Conservation (phyloP, 2,329 filamentous ascomycete genomes). For the Zymoseptoria passerinii region DNA sequence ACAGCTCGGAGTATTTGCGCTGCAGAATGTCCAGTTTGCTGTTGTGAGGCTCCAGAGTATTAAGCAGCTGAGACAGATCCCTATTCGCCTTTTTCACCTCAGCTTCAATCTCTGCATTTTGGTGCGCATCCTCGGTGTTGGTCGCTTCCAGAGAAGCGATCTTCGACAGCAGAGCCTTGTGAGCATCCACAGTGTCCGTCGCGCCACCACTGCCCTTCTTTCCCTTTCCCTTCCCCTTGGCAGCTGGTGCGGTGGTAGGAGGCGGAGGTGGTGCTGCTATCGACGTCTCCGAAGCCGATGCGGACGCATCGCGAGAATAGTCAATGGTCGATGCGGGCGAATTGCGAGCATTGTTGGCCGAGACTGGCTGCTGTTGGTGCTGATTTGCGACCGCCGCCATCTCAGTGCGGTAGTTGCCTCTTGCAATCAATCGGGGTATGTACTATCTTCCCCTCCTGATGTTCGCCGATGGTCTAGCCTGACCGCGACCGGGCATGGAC, state of each 20-base stretch:
- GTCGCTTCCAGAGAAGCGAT: conserved; percentile 94
- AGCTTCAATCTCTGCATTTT: conserved; percentile 91
- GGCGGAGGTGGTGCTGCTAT: conserved; percentile 29
- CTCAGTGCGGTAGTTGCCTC: background rate
- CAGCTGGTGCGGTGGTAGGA: conserved; percentile 41
- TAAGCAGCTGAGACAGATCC: conserved; percentile 77
- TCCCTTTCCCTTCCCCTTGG: conserved; percentile 71
- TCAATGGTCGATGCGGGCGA: conserved; percentile 25
- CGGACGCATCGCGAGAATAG: conserved; percentile 24
- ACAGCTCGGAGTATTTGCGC: conserved; percentile 81
- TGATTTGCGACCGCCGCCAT: conserved; percentile 29
- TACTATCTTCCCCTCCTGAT: background rate
- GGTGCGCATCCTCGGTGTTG: conserved; percentile 85
- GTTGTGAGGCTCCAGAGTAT: conserved; percentile 81
- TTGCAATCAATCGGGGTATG: background rate
- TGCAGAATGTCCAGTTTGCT: conserved; percentile 86
- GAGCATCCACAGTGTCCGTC: conserved; percentile 79
- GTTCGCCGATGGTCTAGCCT: background rate
- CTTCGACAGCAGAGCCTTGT: conserved; percentile 82
- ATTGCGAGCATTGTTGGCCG: conserved; percentile 17
- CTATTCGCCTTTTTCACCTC: conserved; percentile 91
- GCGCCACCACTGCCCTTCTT: conserved; percentile 48
- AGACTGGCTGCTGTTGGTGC: conserved; percentile 22
- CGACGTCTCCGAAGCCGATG: conserved; percentile 25
- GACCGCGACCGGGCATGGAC: background rate